Percentiles rank a stretch among this genome's conserved stretches.
phyloP scores from a whole-genome alignment of 1,139 yeast genomes.

The Taphrina flavorubra region DNA sequence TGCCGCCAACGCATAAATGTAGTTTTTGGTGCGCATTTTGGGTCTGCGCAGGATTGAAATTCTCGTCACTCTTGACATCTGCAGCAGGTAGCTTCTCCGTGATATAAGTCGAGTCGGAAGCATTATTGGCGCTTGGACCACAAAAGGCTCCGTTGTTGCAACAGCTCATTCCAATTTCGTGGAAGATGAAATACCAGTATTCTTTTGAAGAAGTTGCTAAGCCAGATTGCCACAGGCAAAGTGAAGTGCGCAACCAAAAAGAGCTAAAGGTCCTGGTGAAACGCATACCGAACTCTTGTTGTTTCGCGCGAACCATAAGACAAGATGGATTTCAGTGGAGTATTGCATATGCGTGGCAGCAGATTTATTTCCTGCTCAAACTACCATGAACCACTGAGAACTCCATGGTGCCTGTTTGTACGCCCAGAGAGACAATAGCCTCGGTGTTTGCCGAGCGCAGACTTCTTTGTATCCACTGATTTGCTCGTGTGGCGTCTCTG shows the following conservation, averaged over 20 bases:
- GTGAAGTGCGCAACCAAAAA: no score
- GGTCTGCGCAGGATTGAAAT: neutral
- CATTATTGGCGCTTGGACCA: neutral
- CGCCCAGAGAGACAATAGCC: conserved; percentile 21
- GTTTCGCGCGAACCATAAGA: neutral
- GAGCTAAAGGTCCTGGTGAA: no score
- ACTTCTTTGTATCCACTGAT: conserved; percentile 33
- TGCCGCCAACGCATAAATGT: conserved; percentile 6
- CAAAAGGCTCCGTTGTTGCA: neutral
- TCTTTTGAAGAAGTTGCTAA: no score
- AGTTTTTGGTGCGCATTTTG: neutral
- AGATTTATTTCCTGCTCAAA: conserved; percentile 13
- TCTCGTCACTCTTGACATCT: neutral
- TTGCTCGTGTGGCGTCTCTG: conserved; percentile 29
- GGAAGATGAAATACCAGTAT: no score
- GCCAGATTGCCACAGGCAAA: no score
- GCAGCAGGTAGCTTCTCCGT: neutral
- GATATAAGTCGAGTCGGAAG: neutral
- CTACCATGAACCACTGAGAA: conserved; percentile 33
- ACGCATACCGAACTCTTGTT: neutral
- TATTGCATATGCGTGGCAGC: neutral
- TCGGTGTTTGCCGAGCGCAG: conserved; percentile 17
- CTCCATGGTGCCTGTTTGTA: conserved; percentile 35
- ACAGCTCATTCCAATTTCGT: neutral
- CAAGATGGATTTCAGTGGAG: neutral